Conservation (phyloP, 169 alveolate species). For the Eimeria praecox region DNA sequence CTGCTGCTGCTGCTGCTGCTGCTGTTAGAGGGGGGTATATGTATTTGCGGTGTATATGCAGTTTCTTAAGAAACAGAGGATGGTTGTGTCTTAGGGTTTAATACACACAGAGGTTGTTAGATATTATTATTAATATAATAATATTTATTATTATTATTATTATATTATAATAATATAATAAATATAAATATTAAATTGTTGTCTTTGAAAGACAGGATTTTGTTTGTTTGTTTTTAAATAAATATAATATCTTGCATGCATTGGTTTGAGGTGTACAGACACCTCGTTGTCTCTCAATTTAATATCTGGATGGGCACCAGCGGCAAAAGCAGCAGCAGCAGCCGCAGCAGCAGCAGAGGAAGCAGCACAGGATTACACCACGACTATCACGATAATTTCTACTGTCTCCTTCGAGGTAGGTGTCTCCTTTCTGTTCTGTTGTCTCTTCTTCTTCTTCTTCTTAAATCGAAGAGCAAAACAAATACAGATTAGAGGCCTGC, state of each 20-base stretch:
- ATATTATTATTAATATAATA: too few relatives aligned
- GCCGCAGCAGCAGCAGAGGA: conserved; percentile 57
- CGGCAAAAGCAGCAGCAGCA: conserved; percentile 64
- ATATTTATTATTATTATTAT: too few relatives aligned
- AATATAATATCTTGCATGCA: too few relatives aligned
- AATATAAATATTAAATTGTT: too few relatives aligned
- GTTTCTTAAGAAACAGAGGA: too few relatives aligned
- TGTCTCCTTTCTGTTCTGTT: neutral
- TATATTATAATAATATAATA: too few relatives aligned
- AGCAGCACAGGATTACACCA: conserved; percentile 83
- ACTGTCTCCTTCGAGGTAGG: conserved; percentile 71
- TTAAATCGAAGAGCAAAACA: neutral
- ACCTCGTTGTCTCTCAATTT: conserved; percentile 80
- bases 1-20: too few relatives aligned
- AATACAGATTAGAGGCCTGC: neutral
- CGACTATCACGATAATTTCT: conserved; percentile 83
- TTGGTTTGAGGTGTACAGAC: neutral
- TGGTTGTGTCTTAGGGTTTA: too few relatives aligned
- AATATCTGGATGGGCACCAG: conserved; percentile 82
- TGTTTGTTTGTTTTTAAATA: too few relatives aligned
- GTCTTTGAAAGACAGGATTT: too few relatives aligned
- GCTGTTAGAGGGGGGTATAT: neutral
- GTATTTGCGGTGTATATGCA: neutral
- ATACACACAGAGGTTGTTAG: too few relatives aligned
- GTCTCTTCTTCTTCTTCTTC: neutral